Base-by-base conservation (phyloP, 495 filamentous ascomycete genomes). In the Hypoxylon crocopeplum region DNA sequence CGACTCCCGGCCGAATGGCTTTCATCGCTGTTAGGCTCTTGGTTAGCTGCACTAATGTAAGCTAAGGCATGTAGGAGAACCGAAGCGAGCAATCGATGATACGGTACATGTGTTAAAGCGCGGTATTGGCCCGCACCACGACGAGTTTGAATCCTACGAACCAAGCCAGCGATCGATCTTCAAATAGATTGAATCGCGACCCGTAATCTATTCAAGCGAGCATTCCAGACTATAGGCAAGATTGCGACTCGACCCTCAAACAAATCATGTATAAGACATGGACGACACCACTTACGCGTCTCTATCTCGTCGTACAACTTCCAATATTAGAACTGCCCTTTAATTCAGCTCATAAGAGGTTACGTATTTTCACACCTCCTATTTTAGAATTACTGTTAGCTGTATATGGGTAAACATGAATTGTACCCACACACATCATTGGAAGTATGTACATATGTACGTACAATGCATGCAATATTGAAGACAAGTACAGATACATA, bases 101-200 rank as follows among this genome's bases (percentile, higher is more conserved):
- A 64, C 60, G 54, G 60, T 64, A 64, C 48, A 42, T 58, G 60
- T 55, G 33, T 59, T 44, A 52, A 42, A 24, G 48, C 36, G 60
- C 60, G 60, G 48, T 54, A 64, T 59, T 59, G 38, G 50, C 33
- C 60, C 54, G 60, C 54, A 64, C 42, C 37, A 41, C 22, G 25
- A 54, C 29, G 17, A 46, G 13, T 44, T 38, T 49, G 46, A 49
- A 64, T 64, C 60, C 60, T 64, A 37, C 60, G 60, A 59, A 55
- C 60, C 54, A 59, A 39, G 47, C 44, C 32, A 64, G 37, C 54
- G 60, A 64, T 58, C 60, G 48, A 59, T 53, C 60, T 64, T 48
- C 48, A 52, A 27, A 41, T 59, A 58, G 47, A 54, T 58, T 48
- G 40, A 48, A 29, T 57, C 39, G 38, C 48, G 33, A 54, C 48